Conservation (phyloP, 1,284 basidiomycete species). For the Ceratobasidium sp. region DNA sequence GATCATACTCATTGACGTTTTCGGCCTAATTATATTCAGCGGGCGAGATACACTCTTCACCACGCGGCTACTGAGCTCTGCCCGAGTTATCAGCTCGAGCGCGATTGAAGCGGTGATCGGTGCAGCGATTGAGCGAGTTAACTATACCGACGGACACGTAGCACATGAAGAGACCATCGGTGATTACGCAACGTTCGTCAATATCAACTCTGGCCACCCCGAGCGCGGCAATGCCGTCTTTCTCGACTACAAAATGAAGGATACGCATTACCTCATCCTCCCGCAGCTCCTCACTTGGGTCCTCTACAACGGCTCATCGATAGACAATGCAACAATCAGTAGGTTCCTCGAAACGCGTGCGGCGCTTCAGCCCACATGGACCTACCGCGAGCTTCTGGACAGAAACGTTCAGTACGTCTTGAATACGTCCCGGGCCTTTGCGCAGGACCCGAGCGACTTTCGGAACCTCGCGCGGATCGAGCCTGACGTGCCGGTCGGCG, state of each 20-base stretch:
- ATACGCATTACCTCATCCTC: constrained; percentile 6
- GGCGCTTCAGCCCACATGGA: constrained; percentile 48
- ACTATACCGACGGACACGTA: constrained; percentile 58
- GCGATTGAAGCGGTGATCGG: constrained; percentile 61
- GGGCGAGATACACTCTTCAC: constrained; percentile 63
- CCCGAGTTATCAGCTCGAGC: constrained; percentile 56
- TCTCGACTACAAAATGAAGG: constrained; percentile 59
- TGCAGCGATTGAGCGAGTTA: constrained; percentile 61
- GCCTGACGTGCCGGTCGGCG: constrained; percentile 59
- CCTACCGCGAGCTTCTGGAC: constrained; percentile 58
- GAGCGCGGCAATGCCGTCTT: constrained; percentile 59
- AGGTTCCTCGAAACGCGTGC: constrained; percentile 49
- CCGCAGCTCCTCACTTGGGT: constrained; percentile 1
- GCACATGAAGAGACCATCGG: constrained; percentile 64
- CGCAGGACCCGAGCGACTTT: constrained; percentile 52
- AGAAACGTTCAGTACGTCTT: constrained; percentile 56
- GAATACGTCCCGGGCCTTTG: constrained; percentile 57
- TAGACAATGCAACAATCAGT: constrained; percentile 58
- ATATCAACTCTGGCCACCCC: constrained; percentile 58
- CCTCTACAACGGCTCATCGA: constrained; percentile 44
- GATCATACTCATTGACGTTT: neutral
- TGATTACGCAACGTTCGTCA: constrained; percentile 55
- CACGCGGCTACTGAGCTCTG: constrained; percentile 59
- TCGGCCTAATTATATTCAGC: constrained; percentile 53
- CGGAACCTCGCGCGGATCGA: constrained; percentile 57